phyloP scores from a whole-genome alignment of 176 grass and related monocot genomes.

The Musa acuminata region DNA sequence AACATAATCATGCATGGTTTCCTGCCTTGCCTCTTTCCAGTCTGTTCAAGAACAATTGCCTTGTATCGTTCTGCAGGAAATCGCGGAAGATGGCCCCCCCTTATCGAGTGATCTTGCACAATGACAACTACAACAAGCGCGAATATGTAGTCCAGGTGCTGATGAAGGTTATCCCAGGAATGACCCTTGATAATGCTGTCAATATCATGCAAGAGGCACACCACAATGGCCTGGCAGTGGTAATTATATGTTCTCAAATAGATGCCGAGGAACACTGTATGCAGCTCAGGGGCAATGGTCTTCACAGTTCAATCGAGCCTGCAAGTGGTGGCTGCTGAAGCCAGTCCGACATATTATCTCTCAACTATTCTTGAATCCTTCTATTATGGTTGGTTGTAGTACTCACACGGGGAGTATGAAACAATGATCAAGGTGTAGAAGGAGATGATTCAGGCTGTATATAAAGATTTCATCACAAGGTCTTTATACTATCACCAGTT shows the following conservation, averaged over 20 bases:
- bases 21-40: no score
- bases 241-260: slow-evolving; percentile 63
- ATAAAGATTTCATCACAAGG: no score
- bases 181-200: slow-evolving; percentile 85
- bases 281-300: slow-evolving; percentile 68
- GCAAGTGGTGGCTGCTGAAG: slow-evolving; percentile 65
- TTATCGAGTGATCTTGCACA: slow-evolving; percentile 69
- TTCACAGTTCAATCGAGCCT: slow-evolving; percentile 78
- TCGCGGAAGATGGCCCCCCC: slow-evolving; percentile 64
- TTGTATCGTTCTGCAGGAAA: slow-evolving; percentile 40
- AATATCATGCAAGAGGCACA: slow-evolving; percentile 99
- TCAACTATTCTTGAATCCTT: no score
- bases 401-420: no score
- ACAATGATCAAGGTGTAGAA: no score
- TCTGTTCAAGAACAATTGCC: no score
- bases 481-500: no score
- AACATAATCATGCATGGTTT: no score
- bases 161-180: slow-evolving; percentile 95
- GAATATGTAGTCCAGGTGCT: slow-evolving; percentile 94
- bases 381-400: no score
- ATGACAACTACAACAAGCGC: slow-evolving; percentile 78
- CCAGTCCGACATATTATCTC: no score
- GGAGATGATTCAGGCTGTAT: no score
- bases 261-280: slow-evolving; percentile 86
- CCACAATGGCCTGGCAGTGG: slow-evolving; percentile 74